Percentiles rank a stretch among this genome's conserved stretches.
These are phyloP conservation scores for Xylaria sp. DNA, from an alignment of 2,329 filamentous ascomycete species.

Conservation along the genomic window DNA sequence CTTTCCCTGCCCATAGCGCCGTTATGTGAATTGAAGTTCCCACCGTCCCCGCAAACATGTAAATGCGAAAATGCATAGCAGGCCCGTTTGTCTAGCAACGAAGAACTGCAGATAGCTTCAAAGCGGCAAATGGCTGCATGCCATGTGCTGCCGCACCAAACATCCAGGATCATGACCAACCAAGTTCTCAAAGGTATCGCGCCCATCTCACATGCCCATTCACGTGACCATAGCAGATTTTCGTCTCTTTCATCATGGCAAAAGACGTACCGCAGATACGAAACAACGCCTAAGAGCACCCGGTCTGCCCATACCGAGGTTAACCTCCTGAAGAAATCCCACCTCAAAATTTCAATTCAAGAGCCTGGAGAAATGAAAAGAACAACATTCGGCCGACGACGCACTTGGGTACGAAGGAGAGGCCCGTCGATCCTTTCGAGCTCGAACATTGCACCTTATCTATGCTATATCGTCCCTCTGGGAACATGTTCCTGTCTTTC, in stretches of 20 bases:
- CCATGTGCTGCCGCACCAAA: slow-evolving; percentile 21
- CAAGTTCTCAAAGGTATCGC: slow-evolving; percentile 21
- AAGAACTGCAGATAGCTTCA: slow-evolving; percentile 21
- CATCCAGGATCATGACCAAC: slow-evolving; percentile 27
- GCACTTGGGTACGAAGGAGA: neutral
- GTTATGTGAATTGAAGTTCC: slow-evolving; percentile 34
- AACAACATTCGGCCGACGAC: neutral
- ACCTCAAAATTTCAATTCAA: slow-evolving; percentile 23
- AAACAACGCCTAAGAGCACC: slow-evolving; percentile 12
- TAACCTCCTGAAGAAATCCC: slow-evolving; percentile 2
- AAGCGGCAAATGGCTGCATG: slow-evolving; percentile 12
- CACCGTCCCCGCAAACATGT: slow-evolving; percentile 38
- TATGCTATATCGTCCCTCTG: slow-evolving; percentile 9
- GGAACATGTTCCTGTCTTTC: slow-evolving; percentile 4
- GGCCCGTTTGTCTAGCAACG: slow-evolving; percentile 36
- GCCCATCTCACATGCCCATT: slow-evolving; percentile 19
- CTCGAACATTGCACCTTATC: slow-evolving; percentile 4
- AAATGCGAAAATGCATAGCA: slow-evolving; percentile 34
- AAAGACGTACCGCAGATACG: slow-evolving; percentile 16
- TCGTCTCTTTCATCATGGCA: slow-evolving; percentile 8
- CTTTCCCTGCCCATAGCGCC: slow-evolving; percentile 40
- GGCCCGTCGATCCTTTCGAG: slow-evolving; percentile 3
- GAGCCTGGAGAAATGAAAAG: slow-evolving; percentile 11
- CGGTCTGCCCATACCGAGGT: slow-evolving; percentile 8
- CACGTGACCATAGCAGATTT: slow-evolving; percentile 18